Evolutionary conservation across 2,329 filamentous ascomycete species (phyloP).

Genomic region (Penicillium sp.): DNA sequence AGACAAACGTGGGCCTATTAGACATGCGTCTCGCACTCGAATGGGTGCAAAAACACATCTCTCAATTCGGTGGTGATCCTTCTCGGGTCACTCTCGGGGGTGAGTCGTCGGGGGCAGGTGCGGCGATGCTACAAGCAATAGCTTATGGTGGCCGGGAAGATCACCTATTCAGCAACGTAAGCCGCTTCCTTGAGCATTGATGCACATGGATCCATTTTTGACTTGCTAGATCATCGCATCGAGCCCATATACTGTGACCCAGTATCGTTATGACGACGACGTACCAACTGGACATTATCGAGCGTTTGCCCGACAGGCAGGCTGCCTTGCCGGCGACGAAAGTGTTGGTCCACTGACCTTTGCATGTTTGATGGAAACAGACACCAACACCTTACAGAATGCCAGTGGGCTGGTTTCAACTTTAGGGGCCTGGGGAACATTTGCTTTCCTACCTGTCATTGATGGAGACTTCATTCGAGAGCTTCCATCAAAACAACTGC

Average conservation of each 20-base stretch:
- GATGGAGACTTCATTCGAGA: slow-evolving; percentile 42
- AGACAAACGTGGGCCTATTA: not conserved
- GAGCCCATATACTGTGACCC: slow-evolving; percentile 55
- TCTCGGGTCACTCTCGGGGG: slow-evolving; percentile 10
- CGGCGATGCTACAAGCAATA: slow-evolving; percentile 10
- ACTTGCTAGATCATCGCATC: slow-evolving; percentile 35
- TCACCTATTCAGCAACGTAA: slow-evolving; percentile 24
- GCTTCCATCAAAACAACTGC: slow-evolving; percentile 39
- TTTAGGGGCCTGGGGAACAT: slow-evolving; percentile 40
- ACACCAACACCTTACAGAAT: slow-evolving; percentile 37
- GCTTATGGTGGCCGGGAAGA: slow-evolving; percentile 12
- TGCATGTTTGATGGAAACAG: slow-evolving; percentile 41
- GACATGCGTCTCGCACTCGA: not conserved
- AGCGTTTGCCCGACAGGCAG: slow-evolving; percentile 43
- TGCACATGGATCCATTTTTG: too few relatives aligned
- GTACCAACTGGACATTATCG: slow-evolving; percentile 49
- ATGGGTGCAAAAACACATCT: not conserved
- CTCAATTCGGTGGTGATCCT: not conserved
- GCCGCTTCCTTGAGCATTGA: not conserved
- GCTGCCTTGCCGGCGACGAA: slow-evolving; percentile 31
- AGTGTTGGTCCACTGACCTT: slow-evolving; percentile 31
- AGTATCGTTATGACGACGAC: slow-evolving; percentile 51
- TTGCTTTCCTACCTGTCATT: slow-evolving; percentile 46
- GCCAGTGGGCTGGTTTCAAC: slow-evolving; percentile 36
- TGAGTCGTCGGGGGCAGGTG: slow-evolving; percentile 10